These are phyloP conservation scores for Batkoa obscura DNA, from an alignment of 371 early-diverging fungal genomes.

Conservation along the genomic window DNA sequence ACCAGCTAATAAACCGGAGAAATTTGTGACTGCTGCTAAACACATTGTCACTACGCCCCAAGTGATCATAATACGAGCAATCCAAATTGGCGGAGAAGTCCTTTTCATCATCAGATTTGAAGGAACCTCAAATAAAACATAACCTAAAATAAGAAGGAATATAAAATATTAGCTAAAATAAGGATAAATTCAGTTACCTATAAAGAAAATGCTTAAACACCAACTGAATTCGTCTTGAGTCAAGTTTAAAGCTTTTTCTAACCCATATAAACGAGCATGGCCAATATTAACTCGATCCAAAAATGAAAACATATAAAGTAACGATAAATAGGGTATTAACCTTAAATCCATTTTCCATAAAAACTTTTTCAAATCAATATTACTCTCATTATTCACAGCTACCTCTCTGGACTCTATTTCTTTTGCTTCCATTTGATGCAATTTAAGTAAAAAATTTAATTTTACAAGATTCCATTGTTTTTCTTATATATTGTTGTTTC, in stretches of 20 bases:
- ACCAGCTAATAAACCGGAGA: background rate
- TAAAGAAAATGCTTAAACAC: conserved; percentile 1
- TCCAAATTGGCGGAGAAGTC: background rate
- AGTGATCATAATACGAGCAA: background rate
- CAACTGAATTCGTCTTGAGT: background rate
- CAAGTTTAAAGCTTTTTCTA: conserved; percentile 3
- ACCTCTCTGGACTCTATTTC: no score
- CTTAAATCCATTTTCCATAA: conserved; percentile 43
- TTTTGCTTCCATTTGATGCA: no score
- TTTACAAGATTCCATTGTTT: no score
- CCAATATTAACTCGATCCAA: conserved; percentile 63
- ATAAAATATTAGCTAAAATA: no score
- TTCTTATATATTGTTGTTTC: no score
- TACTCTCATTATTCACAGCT: no score
- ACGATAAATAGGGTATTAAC: conserved; percentile 41
- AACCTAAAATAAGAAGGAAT: no score
- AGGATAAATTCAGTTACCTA: no score
- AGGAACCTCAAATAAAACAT: background rate
- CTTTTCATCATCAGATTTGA: conserved; percentile 1
- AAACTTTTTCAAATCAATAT: conserved; percentile 16
- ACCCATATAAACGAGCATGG: background rate
- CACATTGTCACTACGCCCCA: background rate
- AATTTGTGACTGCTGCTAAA: background rate
- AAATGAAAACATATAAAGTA: conserved; percentile 50
- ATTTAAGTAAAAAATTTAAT: no score